phyloP scores from a whole-genome alignment of 2,329 filamentous ascomycete genomes.

The Ambrosiella xylebori region DNA sequence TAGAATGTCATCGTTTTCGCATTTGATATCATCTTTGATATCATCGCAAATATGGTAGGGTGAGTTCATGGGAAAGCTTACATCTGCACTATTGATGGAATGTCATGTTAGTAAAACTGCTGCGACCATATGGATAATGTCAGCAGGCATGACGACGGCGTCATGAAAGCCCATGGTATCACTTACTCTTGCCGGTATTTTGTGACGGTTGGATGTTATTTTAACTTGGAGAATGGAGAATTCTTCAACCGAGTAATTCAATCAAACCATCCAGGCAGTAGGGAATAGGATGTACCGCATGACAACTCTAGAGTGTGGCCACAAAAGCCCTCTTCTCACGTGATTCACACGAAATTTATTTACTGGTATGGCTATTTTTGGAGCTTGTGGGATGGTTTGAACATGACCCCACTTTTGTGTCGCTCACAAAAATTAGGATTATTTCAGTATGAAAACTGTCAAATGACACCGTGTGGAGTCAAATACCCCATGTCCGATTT shows the following conservation, averaged over 20 bases:
- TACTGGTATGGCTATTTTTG: not conserved
- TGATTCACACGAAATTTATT: conserved; percentile 11
- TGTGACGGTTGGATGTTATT: conserved; percentile 24
- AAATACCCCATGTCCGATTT: not conserved
- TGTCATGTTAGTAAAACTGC: conserved; percentile 29
- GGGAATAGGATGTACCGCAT: conserved; percentile 12
- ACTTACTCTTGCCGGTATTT: conserved; percentile 44
- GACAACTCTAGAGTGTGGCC: conserved; percentile 11
- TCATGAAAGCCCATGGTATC: conserved; percentile 7
- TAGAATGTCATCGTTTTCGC: not conserved
- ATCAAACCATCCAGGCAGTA: conserved; percentile 13
- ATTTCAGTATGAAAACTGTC: not conserved
- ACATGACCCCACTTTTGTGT: not conserved
- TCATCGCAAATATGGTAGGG: not conserved
- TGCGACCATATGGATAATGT: conserved; percentile 3
- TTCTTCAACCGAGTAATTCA: conserved; percentile 18
- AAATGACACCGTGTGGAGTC: not conserved
- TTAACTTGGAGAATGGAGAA: conserved; percentile 14
- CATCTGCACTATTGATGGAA: conserved; percentile 59
- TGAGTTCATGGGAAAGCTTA: conserved; percentile 32
- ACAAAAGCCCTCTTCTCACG: conserved; percentile 12
- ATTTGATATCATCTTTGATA: not conserved
- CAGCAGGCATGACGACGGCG: not conserved
- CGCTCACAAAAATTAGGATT: not conserved
- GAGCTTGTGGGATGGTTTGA: conserved; percentile 4